Evolutionary conservation across 106 monocot genomes (phyloP).

Genomic region (Iris macrosiphon): DNA sequence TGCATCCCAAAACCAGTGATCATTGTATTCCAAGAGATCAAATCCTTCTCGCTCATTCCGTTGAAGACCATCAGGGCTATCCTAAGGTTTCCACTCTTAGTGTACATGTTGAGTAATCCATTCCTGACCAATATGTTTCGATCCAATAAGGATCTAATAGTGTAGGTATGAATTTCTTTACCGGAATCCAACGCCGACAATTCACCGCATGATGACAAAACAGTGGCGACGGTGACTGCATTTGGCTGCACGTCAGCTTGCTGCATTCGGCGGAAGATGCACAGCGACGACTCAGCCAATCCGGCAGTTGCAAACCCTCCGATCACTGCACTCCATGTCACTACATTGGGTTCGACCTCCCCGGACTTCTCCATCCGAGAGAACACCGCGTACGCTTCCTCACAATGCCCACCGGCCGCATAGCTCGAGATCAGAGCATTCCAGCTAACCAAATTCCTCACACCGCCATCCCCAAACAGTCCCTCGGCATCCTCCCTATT

Average conservation of each 20-base stretch:
- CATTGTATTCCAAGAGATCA: constrained; percentile 50
- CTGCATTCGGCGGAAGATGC: constrained; percentile 41
- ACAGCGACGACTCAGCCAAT: constrained; percentile 19
- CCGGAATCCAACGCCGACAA: constrained; percentile 27
- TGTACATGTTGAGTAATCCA: constrained; percentile 43
- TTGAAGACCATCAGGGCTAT: constrained; percentile 23
- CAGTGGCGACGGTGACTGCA: constrained; percentile 28
- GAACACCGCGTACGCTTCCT: constrained; percentile 46
- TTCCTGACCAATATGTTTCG: constrained; percentile 30
- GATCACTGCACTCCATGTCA: constrained; percentile 58
- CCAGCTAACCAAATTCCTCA: constrained; percentile 49
- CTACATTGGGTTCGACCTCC: constrained; percentile 24
- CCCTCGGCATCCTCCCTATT: constrained; percentile 25
- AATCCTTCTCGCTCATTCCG: constrained; percentile 23
- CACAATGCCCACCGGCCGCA: constrained; percentile 31
- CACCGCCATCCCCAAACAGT: constrained; percentile 18
- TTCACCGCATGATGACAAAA: constrained; percentile 35
- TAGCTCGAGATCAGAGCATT: constrained; percentile 67
- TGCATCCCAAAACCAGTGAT: constrained; percentile 36
- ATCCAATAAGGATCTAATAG: constrained; percentile 16
- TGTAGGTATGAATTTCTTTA: constrained; percentile 38
- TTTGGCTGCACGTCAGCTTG: constrained; percentile 15
- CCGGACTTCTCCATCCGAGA: constrained; percentile 13
- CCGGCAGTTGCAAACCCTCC: constrained; percentile 28
- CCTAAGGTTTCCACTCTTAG: constrained; percentile 30